A percentile compares a stretch with the other conserved stretches of the same genome.
Conservation (phyloP, 176 grass and related monocot genomes). For the Hordeum vulgare region DNA sequence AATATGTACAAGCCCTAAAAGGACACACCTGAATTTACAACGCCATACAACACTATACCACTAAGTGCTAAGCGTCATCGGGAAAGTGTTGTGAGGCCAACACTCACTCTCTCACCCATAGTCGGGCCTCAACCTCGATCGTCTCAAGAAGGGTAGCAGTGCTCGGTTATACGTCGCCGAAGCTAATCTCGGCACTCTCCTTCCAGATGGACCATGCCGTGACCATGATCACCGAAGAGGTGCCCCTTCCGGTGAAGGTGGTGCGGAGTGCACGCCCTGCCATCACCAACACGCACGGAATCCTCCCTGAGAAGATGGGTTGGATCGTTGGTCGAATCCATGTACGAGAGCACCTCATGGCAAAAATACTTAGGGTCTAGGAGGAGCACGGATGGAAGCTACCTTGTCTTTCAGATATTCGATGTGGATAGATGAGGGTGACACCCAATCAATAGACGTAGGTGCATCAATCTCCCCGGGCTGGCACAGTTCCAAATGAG, state of each 20-base stretch:
- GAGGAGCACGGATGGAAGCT: background rate
- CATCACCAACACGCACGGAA: too few relatives aligned
- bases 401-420: conserved; percentile 20
- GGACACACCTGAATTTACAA: too few relatives aligned
- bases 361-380: background rate
- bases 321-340: background rate
- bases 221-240: background rate
- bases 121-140: background rate
- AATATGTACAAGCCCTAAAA: too few relatives aligned
- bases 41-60: too few relatives aligned
- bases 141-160: background rate
- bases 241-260: too few relatives aligned
- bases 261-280: too few relatives aligned
- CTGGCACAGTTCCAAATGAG: conserved; percentile 27
- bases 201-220: background rate
- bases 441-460: background rate
- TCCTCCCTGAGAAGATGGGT: background rate
- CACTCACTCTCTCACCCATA: background rate
- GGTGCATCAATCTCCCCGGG: background rate
- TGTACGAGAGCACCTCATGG: background rate
- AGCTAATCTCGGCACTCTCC: background rate
- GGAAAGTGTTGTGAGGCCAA: background rate
- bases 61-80: too few relatives aligned
- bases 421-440: conserved; percentile 23
- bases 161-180: background rate